Base-by-base conservation (phyloP, 2,329 filamentous ascomycete genomes). In the Fusarium coffeatum region DNA sequence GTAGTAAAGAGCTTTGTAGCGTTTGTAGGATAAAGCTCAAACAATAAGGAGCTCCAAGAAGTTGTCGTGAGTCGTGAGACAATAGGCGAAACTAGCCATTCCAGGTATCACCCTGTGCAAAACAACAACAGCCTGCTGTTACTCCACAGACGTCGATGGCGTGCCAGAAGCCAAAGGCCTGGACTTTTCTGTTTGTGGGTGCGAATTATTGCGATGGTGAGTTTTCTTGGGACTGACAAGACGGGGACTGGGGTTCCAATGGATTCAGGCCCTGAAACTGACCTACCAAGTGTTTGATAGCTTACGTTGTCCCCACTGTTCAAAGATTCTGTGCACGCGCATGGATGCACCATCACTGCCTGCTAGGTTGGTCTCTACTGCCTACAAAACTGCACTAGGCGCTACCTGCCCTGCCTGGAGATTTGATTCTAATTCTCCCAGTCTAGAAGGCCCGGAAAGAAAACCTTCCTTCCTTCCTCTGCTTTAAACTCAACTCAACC, bases 381-480 rank as follows among this genome's bases (percentile, higher is more conserved):
- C 58, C 58, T 53, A 18, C 32, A 37, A 30, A 42, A 42, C 51
- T 46, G 20, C 25, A 49, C 42, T 56, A 43, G 54, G 27, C 43
- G 18, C 16, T 49, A 25, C 54, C 66, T 72, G 55, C 53, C 65
- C 68, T 72, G 60, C 54, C 64, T 72, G 50, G 56, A 63, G 56
- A 59, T 55, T 72, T 64, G 51, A 30, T 59, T 48, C 48, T 40
- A 55, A 66, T 65, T 64, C 55, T 67, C 53, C 42, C 53, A 32
- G 40, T 55, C 50, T n/a, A 68, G 57, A 61, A 72, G 49, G 53
- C 47, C 48, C 68, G 32, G 62, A 72, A 67, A 66, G 65, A 72
- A 73, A 73, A 69, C 71, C 70, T 72, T 68, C 66, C 42, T 47
- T 71, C 63, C 32, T 34, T 70, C 53, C 41, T 64, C 48, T 49